These are phyloP conservation scores for Irpex rosettiformis DNA, from an alignment of 1,284 basidiomycete species.

Conservation along the genomic window DNA sequence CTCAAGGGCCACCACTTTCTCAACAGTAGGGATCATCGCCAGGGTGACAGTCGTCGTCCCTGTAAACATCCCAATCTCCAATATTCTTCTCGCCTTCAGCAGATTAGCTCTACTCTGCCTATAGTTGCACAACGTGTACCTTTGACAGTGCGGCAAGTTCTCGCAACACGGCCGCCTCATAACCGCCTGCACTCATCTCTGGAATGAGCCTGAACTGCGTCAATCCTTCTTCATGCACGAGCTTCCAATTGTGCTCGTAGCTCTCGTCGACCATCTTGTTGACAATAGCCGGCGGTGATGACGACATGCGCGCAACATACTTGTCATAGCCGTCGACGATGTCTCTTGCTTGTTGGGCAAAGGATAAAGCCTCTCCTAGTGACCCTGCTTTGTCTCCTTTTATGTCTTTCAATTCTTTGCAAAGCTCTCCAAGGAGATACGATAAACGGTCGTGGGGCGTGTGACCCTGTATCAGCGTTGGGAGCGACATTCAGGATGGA, in stretches of 20 bases:
- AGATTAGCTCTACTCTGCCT: neutral
- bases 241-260: slow-evolving; percentile 15
- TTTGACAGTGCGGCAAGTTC: slow-evolving; percentile 16
- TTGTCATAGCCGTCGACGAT: slow-evolving; percentile 17
- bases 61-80: slow-evolving; percentile 21
- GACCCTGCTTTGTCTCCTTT: neutral
- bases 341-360: slow-evolving; percentile 11
- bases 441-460: slow-evolving; percentile 17
- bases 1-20: slow-evolving; percentile 15
- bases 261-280: slow-evolving; percentile 16
- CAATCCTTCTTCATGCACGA: slow-evolving; percentile 13
- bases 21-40: slow-evolving; percentile 14
- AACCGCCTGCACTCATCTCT: slow-evolving; percentile 18
- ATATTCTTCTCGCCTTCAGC: slow-evolving; percentile 12
- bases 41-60: slow-evolving; percentile 19
- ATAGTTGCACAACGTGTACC: slow-evolving; percentile 1
- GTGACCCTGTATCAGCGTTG: slow-evolving; percentile 7
- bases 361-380: slow-evolving; percentile 3
- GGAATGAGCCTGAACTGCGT: slow-evolving; percentile 15
- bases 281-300: slow-evolving; percentile 13
- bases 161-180: slow-evolving; percentile 17
- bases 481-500: neutral
- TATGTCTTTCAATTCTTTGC: slow-evolving; percentile 9
- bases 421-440: slow-evolving; percentile 11
- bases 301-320: slow-evolving; percentile 14